phyloP scores from a whole-genome alignment of 495 filamentous ascomycete species.

The Podospora pseudoanserina region DNA sequence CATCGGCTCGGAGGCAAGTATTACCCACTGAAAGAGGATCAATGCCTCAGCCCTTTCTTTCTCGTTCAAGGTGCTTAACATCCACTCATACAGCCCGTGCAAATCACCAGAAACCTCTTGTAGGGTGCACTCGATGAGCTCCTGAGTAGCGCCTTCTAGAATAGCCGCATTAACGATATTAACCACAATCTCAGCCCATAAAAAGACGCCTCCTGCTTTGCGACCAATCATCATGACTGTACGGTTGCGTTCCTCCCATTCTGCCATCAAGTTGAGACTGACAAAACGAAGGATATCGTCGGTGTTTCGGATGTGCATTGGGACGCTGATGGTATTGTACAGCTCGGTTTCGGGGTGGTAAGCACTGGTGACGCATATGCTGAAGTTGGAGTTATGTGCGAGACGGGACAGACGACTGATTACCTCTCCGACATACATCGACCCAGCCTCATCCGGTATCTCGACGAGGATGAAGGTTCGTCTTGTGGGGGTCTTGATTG shows the following conservation, averaged over 20 bases:
- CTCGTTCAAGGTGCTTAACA: slow-evolving; percentile 32
- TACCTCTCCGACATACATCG: slow-evolving; percentile 32
- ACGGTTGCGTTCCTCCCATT: slow-evolving; percentile 34
- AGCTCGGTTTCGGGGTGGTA: slow-evolving; percentile 26
- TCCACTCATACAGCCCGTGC: slow-evolving; percentile 40
- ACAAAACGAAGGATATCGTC: slow-evolving; percentile 37
- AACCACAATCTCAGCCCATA: slow-evolving; percentile 40
- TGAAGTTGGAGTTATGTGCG: slow-evolving; percentile 38
- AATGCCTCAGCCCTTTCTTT: slow-evolving; percentile 35
- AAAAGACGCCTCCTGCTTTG: slow-evolving; percentile 35
- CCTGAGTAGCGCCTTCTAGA: slow-evolving; percentile 31
- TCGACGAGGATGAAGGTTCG: slow-evolving; percentile 40
- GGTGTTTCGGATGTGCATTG: slow-evolving; percentile 33
- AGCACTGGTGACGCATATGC: slow-evolving; percentile 35
- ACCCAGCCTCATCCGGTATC: slow-evolving; percentile 29
- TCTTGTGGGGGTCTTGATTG: slow-evolving; percentile 26
- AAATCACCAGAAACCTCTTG: slow-evolving; percentile 35
- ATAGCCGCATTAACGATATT: slow-evolving; percentile 41
- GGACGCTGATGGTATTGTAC: slow-evolving; percentile 28
- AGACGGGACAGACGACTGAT: slow-evolving; percentile 31
- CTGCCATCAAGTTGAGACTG: slow-evolving; percentile 33
- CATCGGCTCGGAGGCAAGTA: slow-evolving; percentile 36
- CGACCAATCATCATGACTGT: slow-evolving; percentile 27
- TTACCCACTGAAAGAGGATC: slow-evolving; percentile 39
- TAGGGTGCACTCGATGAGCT: slow-evolving; percentile 35